Percentiles rank a stretch among this genome's conserved stretches.
Evolutionary conservation across 345 rosid species (phyloP).

Genomic region (Kandelia obovata): DNA sequence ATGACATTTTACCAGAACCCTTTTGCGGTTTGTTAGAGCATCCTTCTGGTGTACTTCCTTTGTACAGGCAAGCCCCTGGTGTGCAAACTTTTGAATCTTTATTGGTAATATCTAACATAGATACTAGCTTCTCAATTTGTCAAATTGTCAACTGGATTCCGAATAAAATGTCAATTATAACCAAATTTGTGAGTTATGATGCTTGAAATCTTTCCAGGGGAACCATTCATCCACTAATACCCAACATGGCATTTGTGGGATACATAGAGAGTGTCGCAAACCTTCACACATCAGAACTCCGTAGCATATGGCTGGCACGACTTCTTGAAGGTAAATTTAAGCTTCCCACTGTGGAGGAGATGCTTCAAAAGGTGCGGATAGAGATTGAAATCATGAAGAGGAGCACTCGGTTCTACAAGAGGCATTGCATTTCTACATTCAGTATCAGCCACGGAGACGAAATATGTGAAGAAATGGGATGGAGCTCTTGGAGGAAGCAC

Average conservation of each 20-base stretch:
- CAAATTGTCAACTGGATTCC: not conserved
- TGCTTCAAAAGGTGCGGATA: conserved; percentile 49
- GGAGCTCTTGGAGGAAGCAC: conserved; percentile 65
- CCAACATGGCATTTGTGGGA: conserved; percentile 77
- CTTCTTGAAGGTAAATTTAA: conserved; percentile 49
- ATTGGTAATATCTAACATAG: not conserved
- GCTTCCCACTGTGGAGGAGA: conserved; percentile 63
- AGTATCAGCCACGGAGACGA: conserved; percentile 87
- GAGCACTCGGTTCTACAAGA: conserved; percentile 68
- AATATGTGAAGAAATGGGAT: conserved; percentile 76
- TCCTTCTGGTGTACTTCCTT: conserved; percentile 61
- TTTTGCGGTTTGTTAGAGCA: conserved; percentile 52
- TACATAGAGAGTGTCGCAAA: conserved; percentile 72
- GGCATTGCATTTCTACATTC: conserved; percentile 83
- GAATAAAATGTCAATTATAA: too few species aligned
- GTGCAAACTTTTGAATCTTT: not conserved
- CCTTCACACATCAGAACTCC: conserved; percentile 76
- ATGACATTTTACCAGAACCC: conserved; percentile 70
- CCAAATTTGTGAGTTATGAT: too few species aligned
- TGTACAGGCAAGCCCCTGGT: conserved; percentile 50
- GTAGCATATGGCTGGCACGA: conserved; percentile 66
- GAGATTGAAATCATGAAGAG: conserved; percentile 61
- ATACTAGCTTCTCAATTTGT: not conserved
- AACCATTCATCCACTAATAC: conserved; percentile 73
- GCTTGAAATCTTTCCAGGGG: conserved; percentile 40